Conservation (phyloP, 345 rosid species). For the Mercurialis annua region DNA sequence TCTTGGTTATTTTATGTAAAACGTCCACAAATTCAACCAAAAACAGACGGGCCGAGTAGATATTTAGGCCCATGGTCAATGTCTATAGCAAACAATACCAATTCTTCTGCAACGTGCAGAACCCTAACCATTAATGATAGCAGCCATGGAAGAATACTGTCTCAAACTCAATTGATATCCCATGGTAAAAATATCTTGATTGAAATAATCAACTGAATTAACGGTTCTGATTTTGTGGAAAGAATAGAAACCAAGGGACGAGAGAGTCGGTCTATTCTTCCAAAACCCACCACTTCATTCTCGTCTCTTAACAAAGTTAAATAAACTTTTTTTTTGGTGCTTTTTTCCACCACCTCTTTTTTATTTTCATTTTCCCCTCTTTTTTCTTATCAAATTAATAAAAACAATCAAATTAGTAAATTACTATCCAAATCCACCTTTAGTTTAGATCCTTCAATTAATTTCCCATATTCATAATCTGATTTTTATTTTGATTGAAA, state of each 20-base stretch:
- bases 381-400: slow-evolving; percentile 18
- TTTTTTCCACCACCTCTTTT: neutral
- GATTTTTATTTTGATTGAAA: neutral
- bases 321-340: neutral
- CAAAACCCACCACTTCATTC: slow-evolving; percentile 1
- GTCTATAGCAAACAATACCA: too few relatives aligned
- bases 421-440: slow-evolving; percentile 1
- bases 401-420: neutral
- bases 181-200: neutral
- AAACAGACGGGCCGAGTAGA: too few relatives aligned
- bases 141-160: neutral
- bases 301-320: slow-evolving; percentile 14
- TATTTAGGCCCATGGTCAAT: too few relatives aligned
- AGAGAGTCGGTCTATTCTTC: slow-evolving; percentile 19
- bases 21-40: too few relatives aligned
- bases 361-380: neutral
- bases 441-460: neutral
- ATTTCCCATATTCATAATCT: slow-evolving; percentile 1
- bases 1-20: too few relatives aligned
- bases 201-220: neutral
- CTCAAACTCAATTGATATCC: neutral
- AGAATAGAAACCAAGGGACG: neutral
- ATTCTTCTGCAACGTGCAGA: neutral
- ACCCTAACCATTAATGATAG: neutral
- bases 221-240: neutral